Evolutionary conservation across 2,329 filamentous ascomycete species (phyloP), one percentile per base, ranked within the genome.

Genomic region (Aspergillus chevalieri): DNA sequence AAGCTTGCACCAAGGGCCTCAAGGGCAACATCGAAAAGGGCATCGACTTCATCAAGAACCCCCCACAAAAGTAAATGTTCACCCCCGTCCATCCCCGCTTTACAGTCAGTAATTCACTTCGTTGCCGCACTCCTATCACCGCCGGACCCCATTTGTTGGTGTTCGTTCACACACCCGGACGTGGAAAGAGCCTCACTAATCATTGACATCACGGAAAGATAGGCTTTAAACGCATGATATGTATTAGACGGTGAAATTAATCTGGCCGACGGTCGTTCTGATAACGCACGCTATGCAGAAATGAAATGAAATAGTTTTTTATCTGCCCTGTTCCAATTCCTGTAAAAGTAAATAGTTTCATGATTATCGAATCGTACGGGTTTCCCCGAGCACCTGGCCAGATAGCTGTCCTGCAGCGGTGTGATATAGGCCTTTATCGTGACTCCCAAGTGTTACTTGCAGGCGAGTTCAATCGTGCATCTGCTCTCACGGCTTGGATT

Each of bases 21-120:
- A 87, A 90, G 79, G 85, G 83, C 76, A 97, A 97, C 78, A 95
- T 98, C 70, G 76, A 82, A 67, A 96, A 97, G 84, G 93, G 93
- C 69, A 78, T 96, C 68, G 83, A 85, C 69, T 98, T 97, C 70
- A 85, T 85, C 73, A 80, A 87, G 78, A 91, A 86, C 80, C 83
- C 88, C 70, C 86, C 89, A 68, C 83, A 89, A 83, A 91, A 91
- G 87, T 91, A 83, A 88, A 78, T 51, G 58, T 65, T 64, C 65
- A 69, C 64, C 65, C 56, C 60, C 50, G 43, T 55, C 46, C 51
- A 51, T 58, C 51, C 50, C 44, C 54, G 53, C 51, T 51, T 55
- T 51, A 54, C 54, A 58, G 56, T 58, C 53, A 52, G 53, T 58
- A 50, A 52, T 52, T 49, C 52, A 49, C 47, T 43, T 50, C 55